Percentiles rank a stretch among this genome's conserved stretches.
phyloP scores from a whole-genome alignment of 2,329 filamentous ascomycete genomes.

The Gaeumannomyces tritici region DNA sequence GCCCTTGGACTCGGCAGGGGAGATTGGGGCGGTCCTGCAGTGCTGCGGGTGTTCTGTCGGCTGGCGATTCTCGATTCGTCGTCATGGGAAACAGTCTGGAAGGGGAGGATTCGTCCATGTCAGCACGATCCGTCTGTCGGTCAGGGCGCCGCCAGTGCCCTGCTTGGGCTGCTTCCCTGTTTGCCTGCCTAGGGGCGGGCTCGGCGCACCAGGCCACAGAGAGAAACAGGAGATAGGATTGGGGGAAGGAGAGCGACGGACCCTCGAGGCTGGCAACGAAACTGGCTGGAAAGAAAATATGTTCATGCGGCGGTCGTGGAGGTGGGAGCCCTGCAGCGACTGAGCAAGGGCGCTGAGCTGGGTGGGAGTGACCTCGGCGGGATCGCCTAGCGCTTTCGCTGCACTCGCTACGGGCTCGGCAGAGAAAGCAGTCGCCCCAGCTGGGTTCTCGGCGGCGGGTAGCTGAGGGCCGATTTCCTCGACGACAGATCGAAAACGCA shows the following conservation, averaged over 20 bases:
- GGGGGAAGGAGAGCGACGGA: constrained; percentile 34
- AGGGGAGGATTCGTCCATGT: not conserved
- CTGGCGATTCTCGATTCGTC: constrained; percentile 51
- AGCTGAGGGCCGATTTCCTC: constrained; percentile 55
- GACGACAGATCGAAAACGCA: constrained; percentile 63
- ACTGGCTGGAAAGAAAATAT: constrained; percentile 87
- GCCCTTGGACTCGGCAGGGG: constrained; percentile 57
- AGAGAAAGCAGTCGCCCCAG: constrained; percentile 3
- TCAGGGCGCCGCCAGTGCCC: not conserved
- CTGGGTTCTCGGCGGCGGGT: not conserved
- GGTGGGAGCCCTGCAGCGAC: constrained; percentile 60
- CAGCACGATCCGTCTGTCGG: not conserved
- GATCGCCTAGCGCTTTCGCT: constrained; percentile 18
- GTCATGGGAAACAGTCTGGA: constrained; percentile 49
- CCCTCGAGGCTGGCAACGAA: constrained; percentile 75
- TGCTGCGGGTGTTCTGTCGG: constrained; percentile 53
- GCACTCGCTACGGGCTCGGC: constrained; percentile 12
- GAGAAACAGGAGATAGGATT: not conserved
- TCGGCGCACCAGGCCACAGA: not conserved
- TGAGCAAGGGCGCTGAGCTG: constrained; percentile 64
- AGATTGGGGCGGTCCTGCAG: constrained; percentile 46
- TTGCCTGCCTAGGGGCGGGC: not conserved
- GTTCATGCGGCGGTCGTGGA: constrained; percentile 76
- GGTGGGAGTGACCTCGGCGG: constrained; percentile 40
- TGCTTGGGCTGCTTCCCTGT: not conserved